These are phyloP conservation scores for Penicillium sclerotiorum DNA, from an alignment of 2,329 filamentous ascomycete species.

Conservation along the genomic window DNA sequence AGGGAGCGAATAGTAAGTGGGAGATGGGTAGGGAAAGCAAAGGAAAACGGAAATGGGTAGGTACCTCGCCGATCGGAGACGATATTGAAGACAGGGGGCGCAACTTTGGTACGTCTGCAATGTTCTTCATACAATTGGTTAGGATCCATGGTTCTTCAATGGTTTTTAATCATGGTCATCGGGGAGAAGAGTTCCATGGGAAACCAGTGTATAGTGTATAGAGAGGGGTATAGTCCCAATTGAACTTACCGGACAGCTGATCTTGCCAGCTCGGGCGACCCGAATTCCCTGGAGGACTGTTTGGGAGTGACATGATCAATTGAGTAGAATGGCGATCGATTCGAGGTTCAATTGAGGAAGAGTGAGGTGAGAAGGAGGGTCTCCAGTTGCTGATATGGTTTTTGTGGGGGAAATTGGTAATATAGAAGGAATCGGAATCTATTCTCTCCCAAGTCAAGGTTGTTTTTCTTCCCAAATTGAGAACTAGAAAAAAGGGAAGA, in stretches of 20 bases:
- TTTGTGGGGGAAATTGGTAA: not conserved
- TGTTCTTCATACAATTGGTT: conserved; percentile 48
- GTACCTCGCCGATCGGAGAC: conserved; percentile 75
- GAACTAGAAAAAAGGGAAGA: conserved; percentile 5
- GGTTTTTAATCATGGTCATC: not conserved
- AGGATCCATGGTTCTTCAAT: not conserved
- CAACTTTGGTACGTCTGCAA: conserved; percentile 58
- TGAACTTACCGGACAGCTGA: conserved; percentile 57
- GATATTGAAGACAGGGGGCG: conserved; percentile 66
- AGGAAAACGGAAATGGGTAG: conserved; percentile 16
- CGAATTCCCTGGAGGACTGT: conserved; percentile 25
- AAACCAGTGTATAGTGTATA: conserved; percentile 9
- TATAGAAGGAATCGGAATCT: not conserved
- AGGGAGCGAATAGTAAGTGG: conserved; percentile 26
- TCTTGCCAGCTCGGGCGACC: conserved; percentile 56
- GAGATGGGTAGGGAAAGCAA: conserved; percentile 4
- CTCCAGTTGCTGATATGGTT: not conserved
- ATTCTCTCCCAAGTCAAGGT: not conserved
- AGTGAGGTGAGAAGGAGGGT: not conserved
- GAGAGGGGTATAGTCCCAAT: not conserved
- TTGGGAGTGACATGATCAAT: conserved; percentile 28
- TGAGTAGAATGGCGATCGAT: conserved; percentile 1
- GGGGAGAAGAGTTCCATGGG: not conserved
- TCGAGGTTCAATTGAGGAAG: conserved; percentile 14
- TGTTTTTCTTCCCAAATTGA: not conserved